Evolutionary conservation across 1,284 basidiomycete genomes (phyloP).

Genomic region (Boletellus deceptivus): DNA sequence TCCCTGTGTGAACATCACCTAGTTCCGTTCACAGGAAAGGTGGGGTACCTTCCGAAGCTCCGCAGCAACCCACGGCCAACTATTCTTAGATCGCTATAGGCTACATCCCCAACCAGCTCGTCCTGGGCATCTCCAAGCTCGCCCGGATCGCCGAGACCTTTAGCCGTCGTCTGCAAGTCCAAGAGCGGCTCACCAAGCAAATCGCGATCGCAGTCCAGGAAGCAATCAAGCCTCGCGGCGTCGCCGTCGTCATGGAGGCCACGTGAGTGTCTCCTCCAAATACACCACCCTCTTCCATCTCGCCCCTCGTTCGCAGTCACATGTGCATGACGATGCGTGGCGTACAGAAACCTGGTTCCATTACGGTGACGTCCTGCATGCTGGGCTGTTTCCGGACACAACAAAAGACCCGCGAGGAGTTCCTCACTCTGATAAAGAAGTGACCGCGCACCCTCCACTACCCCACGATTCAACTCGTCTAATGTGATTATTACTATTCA

Average conservation of each 20-base stretch:
- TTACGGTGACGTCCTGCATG: slow-evolving; percentile 99
- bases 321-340: slow-evolving; percentile 99
- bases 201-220: slow-evolving; percentile 97
- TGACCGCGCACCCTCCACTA: slow-evolving; percentile 29
- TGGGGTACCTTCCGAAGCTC: slow-evolving; percentile 39
- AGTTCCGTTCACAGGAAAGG: slow-evolving; percentile 98
- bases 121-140: slow-evolving; percentile 96
- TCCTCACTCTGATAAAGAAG: slow-evolving; percentile 75
- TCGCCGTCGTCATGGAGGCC: slow-evolving; percentile 99
- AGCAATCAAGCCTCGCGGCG: slow-evolving; percentile 94
- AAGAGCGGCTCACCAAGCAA: slow-evolving; percentile 97
- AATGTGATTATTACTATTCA: slow-evolving; percentile 27
- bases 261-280: slow-evolving; percentile 58
- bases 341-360: slow-evolving; percentile 96
- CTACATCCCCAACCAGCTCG: slow-evolving; percentile 95
- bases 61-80: slow-evolving; percentile 14
- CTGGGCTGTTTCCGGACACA: slow-evolving; percentile 95
- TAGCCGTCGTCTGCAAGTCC: slow-evolving; percentile 92
- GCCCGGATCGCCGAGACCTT: slow-evolving; percentile 98
- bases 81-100: slow-evolving; percentile 65
- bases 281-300: slow-evolving; percentile 14
- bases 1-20: slow-evolving; percentile 98
- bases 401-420: slow-evolving; percentile 97
- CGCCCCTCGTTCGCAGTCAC: slow-evolving; percentile 59
- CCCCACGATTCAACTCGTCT: slow-evolving; percentile 38